Percentiles rank a stretch among this genome's conserved stretches.
phyloP scores from a whole-genome alignment of 495 filamentous ascomycete species.

The Hypoxylon trugodes region DNA sequence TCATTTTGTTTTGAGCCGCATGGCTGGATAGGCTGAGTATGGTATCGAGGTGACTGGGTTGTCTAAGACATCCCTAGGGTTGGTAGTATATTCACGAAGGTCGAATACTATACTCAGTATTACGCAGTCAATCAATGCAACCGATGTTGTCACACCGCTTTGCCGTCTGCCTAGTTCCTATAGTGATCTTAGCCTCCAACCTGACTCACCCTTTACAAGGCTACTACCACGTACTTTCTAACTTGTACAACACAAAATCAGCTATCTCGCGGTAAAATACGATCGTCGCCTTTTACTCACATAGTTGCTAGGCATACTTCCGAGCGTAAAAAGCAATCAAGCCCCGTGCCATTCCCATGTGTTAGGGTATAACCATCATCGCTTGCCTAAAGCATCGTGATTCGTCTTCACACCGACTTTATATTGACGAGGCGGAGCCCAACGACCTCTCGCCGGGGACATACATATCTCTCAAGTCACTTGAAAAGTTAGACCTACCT shows the following conservation, averaged over 20 bases:
- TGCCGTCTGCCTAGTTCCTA: neutral
- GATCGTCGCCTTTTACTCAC: neutral
- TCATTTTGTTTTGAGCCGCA: no score
- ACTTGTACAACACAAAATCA: neutral
- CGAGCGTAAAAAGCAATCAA: neutral
- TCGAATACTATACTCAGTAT: no score
- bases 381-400: neutral
- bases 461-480: slow-evolving; percentile 2
- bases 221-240: neutral
- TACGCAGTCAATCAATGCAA: no score
- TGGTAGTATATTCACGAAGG: no score
- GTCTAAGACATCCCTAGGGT: no score
- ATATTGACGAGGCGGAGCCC: slow-evolving; percentile 18
- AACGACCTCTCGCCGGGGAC: neutral
- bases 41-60: no score
- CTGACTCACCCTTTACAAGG: slow-evolving; percentile 1
- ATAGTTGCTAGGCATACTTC: slow-evolving; percentile 21
- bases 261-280: neutral
- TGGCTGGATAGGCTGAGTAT: no score
- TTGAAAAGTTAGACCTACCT: neutral
- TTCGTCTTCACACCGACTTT: slow-evolving; percentile 8
- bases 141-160: slow-evolving; percentile 6
- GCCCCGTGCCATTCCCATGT: neutral
- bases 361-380: neutral
- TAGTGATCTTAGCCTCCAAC: neutral